These are phyloP conservation scores for Smithsoniella earleae DNA, from an alignment of 163 green algal species.

Conservation along the genomic window DNA sequence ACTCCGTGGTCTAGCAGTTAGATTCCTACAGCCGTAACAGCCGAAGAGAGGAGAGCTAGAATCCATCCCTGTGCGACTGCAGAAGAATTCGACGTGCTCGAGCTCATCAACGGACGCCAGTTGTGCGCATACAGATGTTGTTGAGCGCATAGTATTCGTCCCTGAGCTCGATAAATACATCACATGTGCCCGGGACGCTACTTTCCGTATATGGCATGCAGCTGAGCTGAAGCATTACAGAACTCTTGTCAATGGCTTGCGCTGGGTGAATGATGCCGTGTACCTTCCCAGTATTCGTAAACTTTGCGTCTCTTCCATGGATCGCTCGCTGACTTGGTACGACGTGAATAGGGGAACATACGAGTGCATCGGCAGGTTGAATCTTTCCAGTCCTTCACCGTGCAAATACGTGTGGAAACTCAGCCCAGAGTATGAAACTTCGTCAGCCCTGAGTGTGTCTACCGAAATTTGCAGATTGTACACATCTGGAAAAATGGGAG, in stretches of 20 bases:
- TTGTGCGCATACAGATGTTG: neutral
- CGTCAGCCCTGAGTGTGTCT: too few species aligned
- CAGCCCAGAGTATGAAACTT: too few species aligned
- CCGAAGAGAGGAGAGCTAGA: too few species aligned
- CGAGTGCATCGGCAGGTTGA: conserved; percentile 39
- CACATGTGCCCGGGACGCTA: conserved; percentile 54
- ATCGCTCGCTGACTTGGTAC: conserved; percentile 66
- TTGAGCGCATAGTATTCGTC: neutral
- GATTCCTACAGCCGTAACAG: too few species aligned
- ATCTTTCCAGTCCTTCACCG: too few species aligned
- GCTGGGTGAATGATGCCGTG: conserved; percentile 61
- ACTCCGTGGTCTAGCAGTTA: too few species aligned
- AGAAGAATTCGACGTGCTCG: too few species aligned
- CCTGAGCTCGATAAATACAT: conserved; percentile 63
- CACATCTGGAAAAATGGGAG: conserved; percentile 48
- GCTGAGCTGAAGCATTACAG: conserved; percentile 53
- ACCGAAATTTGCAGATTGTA: conserved; percentile 50
- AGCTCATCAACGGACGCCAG: too few species aligned
- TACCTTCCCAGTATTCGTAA: conserved; percentile 51
- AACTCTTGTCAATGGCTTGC: conserved; percentile 48
- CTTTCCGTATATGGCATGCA: conserved; percentile 60
- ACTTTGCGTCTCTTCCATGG: conserved; percentile 56
- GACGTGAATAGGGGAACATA: conserved; percentile 58
- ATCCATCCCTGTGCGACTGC: too few species aligned
- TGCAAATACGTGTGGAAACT: neutral